Base-by-base conservation (phyloP, 192 early-diverging fungal species). In the Rhizophagus prolifer region DNA sequence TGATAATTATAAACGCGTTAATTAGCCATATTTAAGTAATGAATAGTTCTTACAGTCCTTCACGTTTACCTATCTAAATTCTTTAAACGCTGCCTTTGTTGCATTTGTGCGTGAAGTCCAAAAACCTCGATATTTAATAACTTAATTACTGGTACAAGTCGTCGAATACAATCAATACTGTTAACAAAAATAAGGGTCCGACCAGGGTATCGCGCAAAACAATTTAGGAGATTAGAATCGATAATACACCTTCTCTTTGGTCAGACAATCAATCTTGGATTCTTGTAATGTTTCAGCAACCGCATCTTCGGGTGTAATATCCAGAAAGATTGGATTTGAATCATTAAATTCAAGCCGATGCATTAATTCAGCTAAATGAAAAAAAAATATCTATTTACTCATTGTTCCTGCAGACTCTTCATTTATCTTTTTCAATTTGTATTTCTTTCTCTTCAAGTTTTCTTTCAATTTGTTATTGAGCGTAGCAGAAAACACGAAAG, bases 161-260 rank as follows among this genome's bases (percentile, higher is more conserved):
- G 90, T 30, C 95, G 92, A 72, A 97, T 94, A 23, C 92, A 86
- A 79, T 97, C 95, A 68, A 99, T 99, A 79, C 91, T 92, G 88
- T 97, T 98, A 70, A 96, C 95, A 89, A 99, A 99, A 58, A 98
- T 89, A 23, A 99, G 84, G 6, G 95, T 97, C 58, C 94, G 92
- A 1, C 92, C 95, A 21, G 94, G 92, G 65, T 96, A 97, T 38
- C 92, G 87, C 10, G 87, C 2, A 12, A 38, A 44, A 44, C 41
- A 12, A 9, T 44, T 44, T 12, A 12, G 1, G 38, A 38, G 9
- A 47, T 16, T 54, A 70, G 46, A 4, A 14, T 25, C 16, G 25
- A 76, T 21, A 34, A 58, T 36, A 59, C 9, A 76, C 75, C 65
- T 97, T 97, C 31, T 98, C 94, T 58, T 80, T 88, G 19, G 89